These are phyloP conservation scores for Mollisiaceae sp. DNA, from an alignment of 2,329 filamentous ascomycete species.

Conservation along the genomic window DNA sequence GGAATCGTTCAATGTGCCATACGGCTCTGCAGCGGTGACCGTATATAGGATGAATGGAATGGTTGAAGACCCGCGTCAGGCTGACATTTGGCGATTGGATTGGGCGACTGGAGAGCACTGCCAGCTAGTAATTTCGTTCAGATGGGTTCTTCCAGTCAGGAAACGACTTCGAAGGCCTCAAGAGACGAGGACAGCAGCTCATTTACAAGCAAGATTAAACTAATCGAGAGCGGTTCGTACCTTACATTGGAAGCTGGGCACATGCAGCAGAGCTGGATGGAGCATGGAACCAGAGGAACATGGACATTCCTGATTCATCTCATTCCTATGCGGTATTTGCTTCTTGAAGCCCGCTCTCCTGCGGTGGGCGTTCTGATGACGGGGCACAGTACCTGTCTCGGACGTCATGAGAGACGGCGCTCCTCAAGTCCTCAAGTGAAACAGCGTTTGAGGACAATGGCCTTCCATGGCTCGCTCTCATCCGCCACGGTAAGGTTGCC, in stretches of 20 bases:
- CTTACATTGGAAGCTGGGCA: slow-evolving; percentile 8
- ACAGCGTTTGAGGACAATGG: slow-evolving; percentile 9
- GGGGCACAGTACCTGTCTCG: neutral
- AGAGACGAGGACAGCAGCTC: neutral
- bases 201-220: neutral
- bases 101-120: neutral
- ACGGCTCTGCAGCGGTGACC: neutral
- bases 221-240: neutral
- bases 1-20: neutral
- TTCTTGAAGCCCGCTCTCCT: neutral
- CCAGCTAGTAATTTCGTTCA: neutral
- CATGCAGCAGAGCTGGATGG: slow-evolving; percentile 8
- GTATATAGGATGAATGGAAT: neutral
- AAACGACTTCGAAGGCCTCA: neutral
- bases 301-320: neutral
- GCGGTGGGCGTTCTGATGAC: neutral
- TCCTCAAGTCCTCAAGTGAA: slow-evolving; percentile 11
- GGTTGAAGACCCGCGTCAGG: slow-evolving; percentile 2
- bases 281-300: slow-evolving; percentile 2
- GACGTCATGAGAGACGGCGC: neutral
- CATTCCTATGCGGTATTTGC: neutral
- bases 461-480: neutral
- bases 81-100: neutral
- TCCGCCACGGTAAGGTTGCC: neutral
- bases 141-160: no score